A percentile compares a stretch with the other conserved stretches of the same genome.
These are phyloP conservation scores for Colletotrichum viniferum DNA, from an alignment of 2,329 filamentous ascomycete genomes.

Conservation along the genomic window DNA sequence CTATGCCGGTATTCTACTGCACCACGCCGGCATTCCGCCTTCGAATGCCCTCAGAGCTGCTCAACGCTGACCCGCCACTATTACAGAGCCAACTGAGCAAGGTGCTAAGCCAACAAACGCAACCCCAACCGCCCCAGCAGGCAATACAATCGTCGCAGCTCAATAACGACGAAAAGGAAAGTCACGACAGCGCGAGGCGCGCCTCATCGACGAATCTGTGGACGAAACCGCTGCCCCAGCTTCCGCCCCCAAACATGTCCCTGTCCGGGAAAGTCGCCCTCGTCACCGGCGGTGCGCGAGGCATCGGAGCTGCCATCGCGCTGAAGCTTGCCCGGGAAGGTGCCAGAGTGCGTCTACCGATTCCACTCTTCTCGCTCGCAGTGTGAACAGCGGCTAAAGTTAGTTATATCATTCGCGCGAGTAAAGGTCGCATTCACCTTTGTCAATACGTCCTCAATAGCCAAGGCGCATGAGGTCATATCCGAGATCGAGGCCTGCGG, in stretches of 20 bases:
- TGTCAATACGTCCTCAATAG: constrained; percentile 20
- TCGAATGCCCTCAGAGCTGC: constrained; percentile 11
- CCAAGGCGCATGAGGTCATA: constrained; percentile 24
- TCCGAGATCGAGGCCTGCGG: constrained; percentile 26
- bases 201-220: constrained; percentile 19
- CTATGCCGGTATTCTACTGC: constrained; percentile 22
- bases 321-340: constrained; percentile 60
- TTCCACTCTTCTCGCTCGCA: neutral
- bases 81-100: constrained; percentile 21
- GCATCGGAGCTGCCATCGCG: constrained; percentile 64
- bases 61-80: constrained; percentile 18
- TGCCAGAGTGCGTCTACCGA: constrained; percentile 47
- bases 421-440: constrained; percentile 24
- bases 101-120: constrained; percentile 8
- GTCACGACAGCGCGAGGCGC: neutral
- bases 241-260: constrained; percentile 21
- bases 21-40: constrained; percentile 18
- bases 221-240: constrained; percentile 23
- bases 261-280: constrained; percentile 23
- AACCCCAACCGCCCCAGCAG: neutral
- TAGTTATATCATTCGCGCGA: neutral
- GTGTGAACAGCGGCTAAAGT: constrained; percentile 4
- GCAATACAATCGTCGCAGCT: constrained; percentile 9
- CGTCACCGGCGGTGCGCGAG: constrained; percentile 48
- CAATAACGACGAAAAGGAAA: constrained; percentile 5